phyloP scores from a whole-genome alignment of 805 yeast genomes.

The Barnettozyma botsteinii region DNA sequence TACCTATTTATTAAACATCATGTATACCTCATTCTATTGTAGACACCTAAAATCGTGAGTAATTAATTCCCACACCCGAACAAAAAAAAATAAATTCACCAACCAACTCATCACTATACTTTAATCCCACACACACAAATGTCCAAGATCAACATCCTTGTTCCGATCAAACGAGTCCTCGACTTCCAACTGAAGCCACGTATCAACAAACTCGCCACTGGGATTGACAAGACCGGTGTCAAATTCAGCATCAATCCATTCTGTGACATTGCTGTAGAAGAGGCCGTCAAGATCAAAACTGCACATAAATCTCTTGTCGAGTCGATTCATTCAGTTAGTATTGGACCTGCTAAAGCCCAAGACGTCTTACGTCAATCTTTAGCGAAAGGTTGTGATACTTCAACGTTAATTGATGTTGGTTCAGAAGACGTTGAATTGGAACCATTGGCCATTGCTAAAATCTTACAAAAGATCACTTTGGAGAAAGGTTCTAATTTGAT shows the following conservation, averaged over 20 bases:
- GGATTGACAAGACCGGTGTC: slow-evolving; percentile 77
- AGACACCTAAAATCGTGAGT: too few relatives aligned
- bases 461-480: slow-evolving; percentile 67
- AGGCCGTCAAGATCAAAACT: slow-evolving; percentile 75
- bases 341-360: slow-evolving; percentile 82
- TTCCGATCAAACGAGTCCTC: slow-evolving; percentile 92
- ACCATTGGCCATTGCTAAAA: slow-evolving; percentile 85
- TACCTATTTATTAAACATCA: background rate
- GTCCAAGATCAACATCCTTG: slow-evolving; percentile 64
- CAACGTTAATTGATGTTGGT: slow-evolving; percentile 76
- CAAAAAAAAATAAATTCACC: background rate
- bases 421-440: slow-evolving; percentile 50
- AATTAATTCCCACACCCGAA: too few relatives aligned
- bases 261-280: slow-evolving; percentile 97
- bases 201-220: slow-evolving; percentile 78
- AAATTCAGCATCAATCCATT: slow-evolving; percentile 94
- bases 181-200: slow-evolving; percentile 93
- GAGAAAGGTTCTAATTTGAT: slow-evolving; percentile 70
- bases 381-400: slow-evolving; percentile 90
- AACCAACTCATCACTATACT: background rate
- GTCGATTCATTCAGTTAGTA: slow-evolving; percentile 82
- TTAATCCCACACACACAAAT: slow-evolving; percentile 23
- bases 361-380: slow-evolving; percentile 84
- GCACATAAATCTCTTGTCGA: slow-evolving; percentile 64
- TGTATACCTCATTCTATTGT: too few relatives aligned